phyloP scores from a whole-genome alignment of 2,329 filamentous ascomycete genomes.

The Penicillium vulpinum region DNA sequence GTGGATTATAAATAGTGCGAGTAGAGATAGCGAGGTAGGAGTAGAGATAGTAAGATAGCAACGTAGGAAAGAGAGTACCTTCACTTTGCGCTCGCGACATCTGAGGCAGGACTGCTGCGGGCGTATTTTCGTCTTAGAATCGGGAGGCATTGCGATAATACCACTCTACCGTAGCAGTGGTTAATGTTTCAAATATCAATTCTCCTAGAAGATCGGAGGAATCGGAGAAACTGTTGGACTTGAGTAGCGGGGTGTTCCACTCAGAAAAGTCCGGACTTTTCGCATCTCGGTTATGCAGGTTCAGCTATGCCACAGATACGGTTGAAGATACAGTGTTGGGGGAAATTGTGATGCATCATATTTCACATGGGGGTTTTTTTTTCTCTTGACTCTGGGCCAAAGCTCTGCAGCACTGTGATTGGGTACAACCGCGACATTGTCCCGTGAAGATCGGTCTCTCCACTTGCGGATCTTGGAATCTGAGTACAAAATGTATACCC shows the following conservation, averaged over 20 bases:
- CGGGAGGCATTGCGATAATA: conserved; percentile 3
- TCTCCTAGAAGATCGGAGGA: background rate
- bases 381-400: background rate
- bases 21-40: background rate
- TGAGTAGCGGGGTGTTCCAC: background rate
- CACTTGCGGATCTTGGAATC: background rate
- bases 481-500: background rate
- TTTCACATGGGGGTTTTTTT: background rate
- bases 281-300: background rate
- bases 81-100: conserved; percentile 33
- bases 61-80: conserved; percentile 15
- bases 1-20: background rate
- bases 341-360: background rate
- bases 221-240: background rate
- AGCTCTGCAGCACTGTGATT: background rate
- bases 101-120: conserved; percentile 32
- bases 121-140: conserved; percentile 24
- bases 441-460: background rate
- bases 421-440: background rate
- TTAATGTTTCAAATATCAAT: background rate
- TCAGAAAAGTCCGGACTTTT: background rate
- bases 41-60: background rate
- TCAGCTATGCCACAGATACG: conserved; percentile 2
- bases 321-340: background rate
- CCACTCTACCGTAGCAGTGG: background rate